These are phyloP conservation scores for Pythium myriotylum DNA, from an alignment of 352 stramenopile species.

Conservation along the genomic window DNA sequence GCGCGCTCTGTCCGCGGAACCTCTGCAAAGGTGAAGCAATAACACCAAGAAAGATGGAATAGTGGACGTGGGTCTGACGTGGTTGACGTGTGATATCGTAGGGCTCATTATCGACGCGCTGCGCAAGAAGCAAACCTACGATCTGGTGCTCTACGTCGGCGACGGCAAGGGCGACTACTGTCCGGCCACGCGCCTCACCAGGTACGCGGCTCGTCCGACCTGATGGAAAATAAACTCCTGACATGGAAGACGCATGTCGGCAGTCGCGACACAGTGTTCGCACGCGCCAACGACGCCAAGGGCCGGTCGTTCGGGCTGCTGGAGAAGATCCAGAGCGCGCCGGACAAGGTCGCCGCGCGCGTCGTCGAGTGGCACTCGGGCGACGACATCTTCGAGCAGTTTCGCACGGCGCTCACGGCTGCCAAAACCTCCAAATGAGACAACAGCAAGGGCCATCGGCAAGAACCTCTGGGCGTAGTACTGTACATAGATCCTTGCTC, in stretches of 20 bases:
- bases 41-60: too few species aligned
- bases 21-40: constrained; percentile 48
- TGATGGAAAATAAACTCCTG: too few species aligned
- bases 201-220: too few species aligned
- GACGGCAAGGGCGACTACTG: constrained; percentile 35
- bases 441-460: too few species aligned
- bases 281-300: constrained; percentile 35
- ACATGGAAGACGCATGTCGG: too few species aligned
- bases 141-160: constrained; percentile 33
- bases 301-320: constrained; percentile 42
- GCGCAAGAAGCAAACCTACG: constrained; percentile 10
- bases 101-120: constrained; percentile 25
- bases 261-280: constrained; percentile 40
- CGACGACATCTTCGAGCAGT: constrained; percentile 43
- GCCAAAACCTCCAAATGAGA: too few species aligned
- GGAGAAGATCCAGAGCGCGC: constrained; percentile 36
- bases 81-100: too few species aligned
- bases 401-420: constrained; percentile 10
- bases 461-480: too few species aligned
- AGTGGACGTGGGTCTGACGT: too few species aligned
- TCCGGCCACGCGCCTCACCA: constrained; percentile 23
- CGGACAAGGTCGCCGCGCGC: constrained; percentile 32
- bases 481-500: too few species aligned
- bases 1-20: constrained; percentile 29
- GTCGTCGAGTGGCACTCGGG: constrained; percentile 57